Base-by-base conservation (phyloP, 2,329 filamentous ascomycete species). In the Aspergillus tamarii region DNA sequence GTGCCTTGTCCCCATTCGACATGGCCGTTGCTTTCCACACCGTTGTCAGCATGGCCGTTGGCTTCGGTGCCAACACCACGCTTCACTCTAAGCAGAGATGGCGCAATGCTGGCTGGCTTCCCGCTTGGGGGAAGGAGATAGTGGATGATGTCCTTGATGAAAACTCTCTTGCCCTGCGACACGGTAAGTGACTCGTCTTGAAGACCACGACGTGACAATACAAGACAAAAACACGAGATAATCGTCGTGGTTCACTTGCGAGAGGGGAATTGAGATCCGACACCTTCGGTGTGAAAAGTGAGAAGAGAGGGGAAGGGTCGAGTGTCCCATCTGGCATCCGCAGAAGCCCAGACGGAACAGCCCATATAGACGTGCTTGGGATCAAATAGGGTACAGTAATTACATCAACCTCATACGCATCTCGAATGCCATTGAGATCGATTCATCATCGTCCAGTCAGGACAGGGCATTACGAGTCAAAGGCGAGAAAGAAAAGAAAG, bases 81-180 rank as follows among this genome's bases (percentile, higher is more conserved):
- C 74, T 86, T 86, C 70, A 82, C 81, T 71, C 80, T 78, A 57
- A 80, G 74, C 57, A 97, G 84, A n/a, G 93, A 97, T 2, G 91
- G 91, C 11, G 92, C 93, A 64, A 95, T 88, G 56, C 83, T 84
- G 57, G 92, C 87, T 16, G 86, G 83, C 72, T 90, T 86, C 54
- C 85, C 84, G 67, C 91, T 83, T 4, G 92, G 92, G 6, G 93
- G 91, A 67, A 96, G 84, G 69, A 97, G 84, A 78, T 98, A 98
- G 80, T 97, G 91, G 61, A 91, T 90, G 82, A 98, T 99, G 78
- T 98, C 95, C 80, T 99, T 99, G 86, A 99, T 95, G 82, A 98
- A 97, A 72, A 96, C 83, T 71, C 94, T 91, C 83, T 96, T 97
- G 73, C 89, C 91, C 91, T 96, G 66, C 70, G 74, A 57, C 72